phyloP scores from a whole-genome alignment of 2,329 filamentous ascomycete species.

The Escovopsis sp. region DNA sequence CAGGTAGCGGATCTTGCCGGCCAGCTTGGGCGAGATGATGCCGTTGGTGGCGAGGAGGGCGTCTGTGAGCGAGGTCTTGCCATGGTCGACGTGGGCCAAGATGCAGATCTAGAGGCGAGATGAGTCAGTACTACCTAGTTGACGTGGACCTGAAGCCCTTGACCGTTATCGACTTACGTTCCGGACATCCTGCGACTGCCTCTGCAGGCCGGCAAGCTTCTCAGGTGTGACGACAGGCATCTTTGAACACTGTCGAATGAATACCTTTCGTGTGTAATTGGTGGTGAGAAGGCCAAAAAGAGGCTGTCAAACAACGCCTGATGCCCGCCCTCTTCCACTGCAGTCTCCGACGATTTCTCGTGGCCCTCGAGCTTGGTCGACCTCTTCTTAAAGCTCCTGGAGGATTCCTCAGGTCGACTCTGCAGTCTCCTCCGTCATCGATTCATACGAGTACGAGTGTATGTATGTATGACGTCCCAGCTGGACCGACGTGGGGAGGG shows the following conservation, averaged over 20 bases:
- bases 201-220: slow-evolving; percentile 80
- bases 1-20: slow-evolving; percentile 93
- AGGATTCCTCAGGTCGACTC: no score
- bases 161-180: slow-evolving; percentile 50
- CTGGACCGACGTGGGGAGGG: no score
- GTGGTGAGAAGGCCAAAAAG: not conserved
- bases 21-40: slow-evolving; percentile 95
- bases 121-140: not conserved
- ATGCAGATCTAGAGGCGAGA: slow-evolving; percentile 61
- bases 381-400: no score
- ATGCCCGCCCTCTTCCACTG: not conserved
- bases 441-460: no score
- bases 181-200: slow-evolving; percentile 73
- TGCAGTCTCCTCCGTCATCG: no score
- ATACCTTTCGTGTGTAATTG: not conserved
- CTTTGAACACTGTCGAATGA: slow-evolving; percentile 14
- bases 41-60: slow-evolving; percentile 95
- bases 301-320: not conserved
- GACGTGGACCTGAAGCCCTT: not conserved
- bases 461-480: no score
- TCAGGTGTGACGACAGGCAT: slow-evolving; percentile 92
- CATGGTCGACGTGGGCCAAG: slow-evolving; percentile 92
- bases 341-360: not conserved
- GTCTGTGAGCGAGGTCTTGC: slow-evolving; percentile 94
- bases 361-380: no score